Percentiles rank a stretch among this genome's conserved stretches.
Evolutionary conservation across 768 basidiomycete species (phyloP).

Genomic region (Lactifluus echinatus): DNA sequence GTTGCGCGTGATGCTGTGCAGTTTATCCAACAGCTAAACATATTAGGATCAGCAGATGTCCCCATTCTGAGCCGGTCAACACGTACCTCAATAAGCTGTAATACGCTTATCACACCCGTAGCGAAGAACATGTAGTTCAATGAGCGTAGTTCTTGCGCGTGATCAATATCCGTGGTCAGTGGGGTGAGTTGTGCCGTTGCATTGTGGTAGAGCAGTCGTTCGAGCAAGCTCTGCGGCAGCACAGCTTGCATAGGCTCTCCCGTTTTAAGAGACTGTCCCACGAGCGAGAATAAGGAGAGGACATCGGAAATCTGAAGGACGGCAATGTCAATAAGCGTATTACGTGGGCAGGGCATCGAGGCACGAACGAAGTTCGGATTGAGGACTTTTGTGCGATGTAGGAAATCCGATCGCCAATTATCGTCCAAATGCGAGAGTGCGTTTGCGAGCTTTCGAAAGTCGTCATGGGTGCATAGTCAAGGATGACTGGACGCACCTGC

Average conservation of each 20-base stretch:
- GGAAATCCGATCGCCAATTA: slow-evolving; percentile 33
- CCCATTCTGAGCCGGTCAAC: background rate
- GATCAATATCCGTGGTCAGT: background rate
- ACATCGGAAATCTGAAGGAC: slow-evolving; percentile 33
- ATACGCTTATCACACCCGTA: slow-evolving; percentile 14
- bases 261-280: slow-evolving; percentile 38
- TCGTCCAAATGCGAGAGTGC: slow-evolving; percentile 37
- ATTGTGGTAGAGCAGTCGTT: slow-evolving; percentile 39
- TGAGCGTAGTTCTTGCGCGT: slow-evolving; percentile 8
- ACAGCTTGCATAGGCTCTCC: slow-evolving; percentile 38
- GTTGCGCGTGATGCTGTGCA: slow-evolving; percentile 16
- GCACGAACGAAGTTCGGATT: slow-evolving; percentile 46
- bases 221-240: slow-evolving; percentile 34
- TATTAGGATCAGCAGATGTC: background rate
- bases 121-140: slow-evolving; percentile 19
- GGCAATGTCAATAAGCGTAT: background rate
- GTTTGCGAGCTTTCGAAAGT: slow-evolving; percentile 28
- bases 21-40: slow-evolving; percentile 13
- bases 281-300: slow-evolving; percentile 29
- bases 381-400: slow-evolving; percentile 39
- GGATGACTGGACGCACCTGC: slow-evolving; percentile 25
- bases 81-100: slow-evolving; percentile 17
- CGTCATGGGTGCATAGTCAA: background rate
- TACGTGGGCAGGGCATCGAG: background rate
- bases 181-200: slow-evolving; percentile 11